These are phyloP conservation scores for Phaeophleospora eucalypticola DNA, from an alignment of 2,329 filamentous ascomycete species.

Conservation along the genomic window DNA sequence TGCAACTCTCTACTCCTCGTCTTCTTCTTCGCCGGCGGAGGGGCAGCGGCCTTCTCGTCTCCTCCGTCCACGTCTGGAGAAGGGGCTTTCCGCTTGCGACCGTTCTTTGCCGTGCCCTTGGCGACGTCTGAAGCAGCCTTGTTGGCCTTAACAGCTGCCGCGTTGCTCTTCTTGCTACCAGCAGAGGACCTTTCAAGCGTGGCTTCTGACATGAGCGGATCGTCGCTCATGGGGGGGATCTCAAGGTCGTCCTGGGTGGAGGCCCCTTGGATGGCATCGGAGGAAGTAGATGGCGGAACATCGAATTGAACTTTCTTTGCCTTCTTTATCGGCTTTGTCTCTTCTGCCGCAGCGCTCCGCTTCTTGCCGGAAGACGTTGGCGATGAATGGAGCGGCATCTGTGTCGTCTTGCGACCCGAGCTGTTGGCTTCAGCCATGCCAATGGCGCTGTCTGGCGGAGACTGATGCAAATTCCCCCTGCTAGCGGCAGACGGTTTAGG, in stretches of 20 bases:
- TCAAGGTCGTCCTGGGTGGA: neutral
- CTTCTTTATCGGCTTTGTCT: slow-evolving; percentile 8
- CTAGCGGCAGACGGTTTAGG: slow-evolving; percentile 11
- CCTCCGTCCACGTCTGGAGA: slow-evolving; percentile 6
- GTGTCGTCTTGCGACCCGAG: slow-evolving; percentile 1
- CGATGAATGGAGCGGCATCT: slow-evolving; percentile 17
- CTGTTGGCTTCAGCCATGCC: neutral
- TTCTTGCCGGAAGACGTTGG: slow-evolving; percentile 12
- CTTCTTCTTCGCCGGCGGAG: slow-evolving; percentile 7
- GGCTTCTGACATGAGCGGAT: slow-evolving; percentile 9
- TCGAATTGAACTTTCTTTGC: slow-evolving; percentile 17
- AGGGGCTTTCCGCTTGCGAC: slow-evolving; percentile 10
- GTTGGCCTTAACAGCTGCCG: slow-evolving; percentile 5
- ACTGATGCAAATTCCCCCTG: slow-evolving; percentile 6
- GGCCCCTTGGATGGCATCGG: neutral
- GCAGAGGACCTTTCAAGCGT: neutral
- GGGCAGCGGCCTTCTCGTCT: neutral
- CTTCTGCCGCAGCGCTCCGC: slow-evolving; percentile 2
- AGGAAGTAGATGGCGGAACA: slow-evolving; percentile 2
- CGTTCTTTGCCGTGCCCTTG: neutral
- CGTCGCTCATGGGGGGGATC: slow-evolving; percentile 7
- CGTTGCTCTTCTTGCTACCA: neutral
- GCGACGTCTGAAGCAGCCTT: neutral
- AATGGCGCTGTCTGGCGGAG: slow-evolving; percentile 17
- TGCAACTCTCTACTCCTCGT: slow-evolving; percentile 10